Percentiles rank a stretch among this genome's conserved stretches.
These are phyloP conservation scores for Amaranthus tricolor DNA, from an alignment of 179 eudicot species.

Conservation along the genomic window DNA sequence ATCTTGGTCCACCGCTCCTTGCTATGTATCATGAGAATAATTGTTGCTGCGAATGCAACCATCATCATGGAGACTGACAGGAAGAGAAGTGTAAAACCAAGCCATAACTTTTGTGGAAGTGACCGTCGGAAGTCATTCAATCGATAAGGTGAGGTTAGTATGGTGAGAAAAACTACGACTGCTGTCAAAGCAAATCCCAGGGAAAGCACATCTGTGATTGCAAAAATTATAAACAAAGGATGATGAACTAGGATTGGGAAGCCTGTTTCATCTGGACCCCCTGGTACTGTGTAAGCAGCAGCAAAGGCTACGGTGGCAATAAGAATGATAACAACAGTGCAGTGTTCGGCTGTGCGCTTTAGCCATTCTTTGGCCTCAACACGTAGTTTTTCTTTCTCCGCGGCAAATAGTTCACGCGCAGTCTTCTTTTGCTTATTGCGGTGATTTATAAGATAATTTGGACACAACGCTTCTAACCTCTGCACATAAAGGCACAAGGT, in stretches of 20 bases:
- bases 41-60: slow-evolving; percentile 19
- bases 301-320: slow-evolving; percentile 22
- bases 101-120: slow-evolving; percentile 9
- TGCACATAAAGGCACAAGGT: not conserved
- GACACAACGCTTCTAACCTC: not conserved
- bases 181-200: slow-evolving; percentile 12
- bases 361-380: slow-evolving; percentile 16
- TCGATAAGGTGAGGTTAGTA: slow-evolving; percentile 16
- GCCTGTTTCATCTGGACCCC: slow-evolving; percentile 14
- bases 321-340: slow-evolving; percentile 12
- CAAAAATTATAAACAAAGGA: slow-evolving; percentile 15
- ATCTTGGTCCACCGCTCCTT: not conserved
- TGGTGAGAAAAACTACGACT: not conserved
- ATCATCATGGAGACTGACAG: slow-evolving; percentile 22
- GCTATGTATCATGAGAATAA: not conserved
- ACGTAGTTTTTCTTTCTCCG: not conserved
- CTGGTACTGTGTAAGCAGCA: slow-evolving; percentile 18
- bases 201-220: slow-evolving; percentile 14
- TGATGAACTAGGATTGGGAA: slow-evolving; percentile 1
- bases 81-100: slow-evolving; percentile 14
- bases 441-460: not conserved
- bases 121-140: slow-evolving; percentile 10
- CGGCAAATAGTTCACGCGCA: slow-evolving; percentile 6
- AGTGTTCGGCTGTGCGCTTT: slow-evolving; percentile 13
- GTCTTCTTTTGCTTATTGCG: not conserved